Conservation (phyloP, 495 filamentous ascomycete genomes). For the Penicillium dipodomyicola region DNA sequence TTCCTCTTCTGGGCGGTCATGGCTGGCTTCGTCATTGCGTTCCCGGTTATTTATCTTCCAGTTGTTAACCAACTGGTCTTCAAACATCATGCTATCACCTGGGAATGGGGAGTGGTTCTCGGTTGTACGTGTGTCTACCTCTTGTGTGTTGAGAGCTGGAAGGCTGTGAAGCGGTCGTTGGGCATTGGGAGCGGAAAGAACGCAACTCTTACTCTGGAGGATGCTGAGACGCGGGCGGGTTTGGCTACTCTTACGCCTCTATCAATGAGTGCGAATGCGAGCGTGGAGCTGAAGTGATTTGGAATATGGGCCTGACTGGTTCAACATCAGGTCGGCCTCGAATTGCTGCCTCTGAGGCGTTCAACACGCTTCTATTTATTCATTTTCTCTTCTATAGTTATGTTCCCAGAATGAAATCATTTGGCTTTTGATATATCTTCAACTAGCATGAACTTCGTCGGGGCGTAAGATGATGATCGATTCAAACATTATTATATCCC, state of each 20-base stretch:
- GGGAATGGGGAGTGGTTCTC: constrained; percentile 69
- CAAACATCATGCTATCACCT: constrained; percentile 69
- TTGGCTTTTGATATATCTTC: background rate
- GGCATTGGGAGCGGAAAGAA: constrained; percentile 39
- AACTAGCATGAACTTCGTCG: background rate
- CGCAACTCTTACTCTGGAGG: constrained; percentile 31
- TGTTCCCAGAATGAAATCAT: background rate
- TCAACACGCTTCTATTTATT: constrained; percentile 1
- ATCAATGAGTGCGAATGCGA: constrained; percentile 35
- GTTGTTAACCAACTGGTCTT: constrained; percentile 66
- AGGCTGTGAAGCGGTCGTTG: constrained; percentile 56
- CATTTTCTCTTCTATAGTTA: background rate
- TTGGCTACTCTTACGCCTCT: constrained; percentile 23
- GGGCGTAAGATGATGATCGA: background rate
- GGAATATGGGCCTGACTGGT: background rate
- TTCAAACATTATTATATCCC: no score
- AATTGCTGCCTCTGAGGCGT: background rate
- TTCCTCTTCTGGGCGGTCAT: constrained; percentile 75
- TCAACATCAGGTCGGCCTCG: constrained; percentile 16
- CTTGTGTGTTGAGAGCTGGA: constrained; percentile 64
- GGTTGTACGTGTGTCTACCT: constrained; percentile 62
- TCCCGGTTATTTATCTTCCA: constrained; percentile 73
- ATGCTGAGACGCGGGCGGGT: constrained; percentile 35
- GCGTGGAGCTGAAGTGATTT: constrained; percentile 35
- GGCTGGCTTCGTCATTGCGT: constrained; percentile 63